Evolutionary conservation across 1,139 yeast genomes (phyloP), one percentile per base, ranked within the genome.

Genomic region (Candida glucosophila): DNA sequence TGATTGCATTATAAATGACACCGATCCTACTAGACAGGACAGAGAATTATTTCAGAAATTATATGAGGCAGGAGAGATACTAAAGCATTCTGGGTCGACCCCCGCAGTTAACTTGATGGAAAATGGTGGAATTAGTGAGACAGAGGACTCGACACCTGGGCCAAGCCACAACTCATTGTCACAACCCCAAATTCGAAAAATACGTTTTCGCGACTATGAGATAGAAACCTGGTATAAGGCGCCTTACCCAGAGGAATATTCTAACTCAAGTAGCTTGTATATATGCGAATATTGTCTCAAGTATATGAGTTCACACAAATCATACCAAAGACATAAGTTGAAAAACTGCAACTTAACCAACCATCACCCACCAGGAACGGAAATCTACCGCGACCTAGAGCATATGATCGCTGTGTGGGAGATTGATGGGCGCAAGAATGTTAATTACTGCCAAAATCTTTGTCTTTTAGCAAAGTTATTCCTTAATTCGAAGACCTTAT

Each of bases 191-290:
- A 57, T 64, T 15, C 59, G 65, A 21, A 58, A 63, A 29, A 78
- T 88, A 14, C 80, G 75, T 37, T 75, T 88, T 36, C 71, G 86
- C 19, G 69, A 69, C 27, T 73, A 53, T 44, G 88, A 78, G 46
- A 82, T 88, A 15, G 79, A 78, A 34, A 83, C 96, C 0, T 85
- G 97, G 95, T 86, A 83, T 49, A 73, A 83, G 4, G 79, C 96
- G 0, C 97, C 97, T 1, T 90, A 83, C 44, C 96, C 98, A 0
- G 86, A 81, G 35, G 94, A 85, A 44, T 82, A 76, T 43, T 73
- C 85, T 18, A 67, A 66, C 22, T 70, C 75, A 27, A 59, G 61
- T 23, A 65, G 73, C 4, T 53, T 90, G 24, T 78, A 77, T 44
- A 67, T 90, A 11, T 90, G 98, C 51, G 93, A 85, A 42, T 77